Conservation (phyloP, 768 basidiomycete species). For the Kondoa malvinella region DNA sequence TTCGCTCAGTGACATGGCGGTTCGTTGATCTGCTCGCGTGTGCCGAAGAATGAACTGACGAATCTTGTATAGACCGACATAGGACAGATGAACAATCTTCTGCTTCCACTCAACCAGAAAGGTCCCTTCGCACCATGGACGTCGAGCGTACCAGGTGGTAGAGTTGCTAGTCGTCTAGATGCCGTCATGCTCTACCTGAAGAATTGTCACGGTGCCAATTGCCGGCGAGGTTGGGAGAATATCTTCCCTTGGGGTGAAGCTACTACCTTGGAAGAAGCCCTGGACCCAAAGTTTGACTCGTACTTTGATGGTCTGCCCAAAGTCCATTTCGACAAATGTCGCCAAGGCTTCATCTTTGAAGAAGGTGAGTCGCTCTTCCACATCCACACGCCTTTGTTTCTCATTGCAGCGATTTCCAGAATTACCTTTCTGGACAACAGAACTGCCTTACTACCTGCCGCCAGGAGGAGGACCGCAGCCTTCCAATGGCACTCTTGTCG, state of each 20-base stretch:
- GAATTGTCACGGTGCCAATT: conserved; percentile 17
- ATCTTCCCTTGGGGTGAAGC: conserved; percentile 15
- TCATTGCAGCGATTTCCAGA: too few species aligned
- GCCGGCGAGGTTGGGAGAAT: conserved; percentile 11
- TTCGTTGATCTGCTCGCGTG: too few species aligned
- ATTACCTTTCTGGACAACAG: too few species aligned
- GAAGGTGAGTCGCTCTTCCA: too few species aligned
- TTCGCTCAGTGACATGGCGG: too few species aligned
- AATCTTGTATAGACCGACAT: too few species aligned
- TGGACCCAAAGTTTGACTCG: conserved; percentile 11
- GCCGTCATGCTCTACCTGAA: conserved; percentile 22
- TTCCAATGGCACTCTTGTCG: too few species aligned
- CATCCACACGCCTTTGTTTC: too few species aligned
- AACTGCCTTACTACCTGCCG: too few species aligned
- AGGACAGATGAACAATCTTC: conserved; percentile 20
- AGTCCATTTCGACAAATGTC: too few species aligned
- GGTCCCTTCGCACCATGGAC: conserved; percentile 2
- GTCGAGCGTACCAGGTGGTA: not conserved
- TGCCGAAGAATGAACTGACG: conserved; percentile 17
- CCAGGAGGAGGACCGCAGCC: too few species aligned
- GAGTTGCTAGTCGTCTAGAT: conserved; percentile 14
- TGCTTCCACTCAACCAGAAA: conserved; percentile 1
- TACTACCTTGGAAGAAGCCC: conserved; percentile 8
- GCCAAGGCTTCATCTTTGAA: too few species aligned
- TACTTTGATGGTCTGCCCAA: conserved; percentile 21